Conservation (phyloP, 2,329 filamentous ascomycete genomes). For the Hortaea werneckii region DNA sequence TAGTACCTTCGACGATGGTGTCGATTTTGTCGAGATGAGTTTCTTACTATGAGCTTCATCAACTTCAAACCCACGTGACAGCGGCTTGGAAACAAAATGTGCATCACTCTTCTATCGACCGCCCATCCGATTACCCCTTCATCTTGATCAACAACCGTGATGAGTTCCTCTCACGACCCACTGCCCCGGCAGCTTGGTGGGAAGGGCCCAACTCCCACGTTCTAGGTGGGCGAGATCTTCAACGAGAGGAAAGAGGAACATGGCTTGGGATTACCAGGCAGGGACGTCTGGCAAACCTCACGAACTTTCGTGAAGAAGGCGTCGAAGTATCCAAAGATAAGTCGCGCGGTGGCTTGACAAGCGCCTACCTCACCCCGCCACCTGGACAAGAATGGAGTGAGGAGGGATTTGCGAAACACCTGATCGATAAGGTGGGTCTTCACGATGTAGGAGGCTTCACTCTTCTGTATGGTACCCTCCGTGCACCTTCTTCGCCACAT, state of each 20-base stretch:
- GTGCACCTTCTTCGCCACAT: conserved; percentile 10
- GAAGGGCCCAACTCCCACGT: conserved; percentile 44
- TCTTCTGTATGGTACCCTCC: conserved; percentile 47
- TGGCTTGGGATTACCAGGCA: conserved; percentile 54
- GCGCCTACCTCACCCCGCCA: conserved; percentile 44
- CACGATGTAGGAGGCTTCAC: conserved; percentile 54
- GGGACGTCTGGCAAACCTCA: conserved; percentile 52
- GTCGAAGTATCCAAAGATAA: conserved; percentile 32
- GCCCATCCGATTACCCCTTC: conserved; percentile 40
- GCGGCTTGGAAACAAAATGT: conserved; percentile 26
- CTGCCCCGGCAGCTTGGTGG: conserved; percentile 51
- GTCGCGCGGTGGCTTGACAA: conserved; percentile 51
- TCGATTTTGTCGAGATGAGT: too few relatives aligned
- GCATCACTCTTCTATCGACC: conserved; percentile 40
- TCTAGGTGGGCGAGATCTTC: conserved; percentile 52
- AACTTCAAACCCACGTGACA: too few relatives aligned
- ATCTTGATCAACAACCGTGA: conserved; percentile 43
- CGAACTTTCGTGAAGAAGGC: conserved; percentile 51
- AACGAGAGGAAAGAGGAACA: conserved; percentile 49
- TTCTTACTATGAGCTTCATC: too few relatives aligned
- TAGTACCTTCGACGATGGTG: too few relatives aligned
- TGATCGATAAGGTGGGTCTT: conserved; percentile 45
- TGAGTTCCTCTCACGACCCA: conserved; percentile 54
- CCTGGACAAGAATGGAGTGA: conserved; percentile 32
- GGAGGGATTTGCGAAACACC: conserved; percentile 42